Evolutionary conservation across 768 basidiomycete genomes (phyloP), one percentile per base, ranked within the genome.

Genomic region (Tricholoma flavovirens): DNA sequence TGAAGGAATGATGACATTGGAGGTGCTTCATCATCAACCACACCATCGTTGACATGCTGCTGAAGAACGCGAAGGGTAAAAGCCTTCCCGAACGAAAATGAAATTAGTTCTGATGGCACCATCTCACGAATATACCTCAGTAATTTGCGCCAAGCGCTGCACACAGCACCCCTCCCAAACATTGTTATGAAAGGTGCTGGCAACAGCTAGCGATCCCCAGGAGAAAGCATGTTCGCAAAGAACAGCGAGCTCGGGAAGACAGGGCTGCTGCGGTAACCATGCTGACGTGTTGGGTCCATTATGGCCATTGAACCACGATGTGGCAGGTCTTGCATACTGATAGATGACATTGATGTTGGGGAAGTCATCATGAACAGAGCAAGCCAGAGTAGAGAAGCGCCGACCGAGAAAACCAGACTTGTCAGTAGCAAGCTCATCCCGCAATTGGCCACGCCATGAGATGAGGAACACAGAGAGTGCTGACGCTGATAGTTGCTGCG

Each of bases 371-470:
- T 52, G 33, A 2, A 63, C 51, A 5, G 29, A 32, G 4, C 12
- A 17, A 6, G 57, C 22, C 17, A 59, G 36, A 2, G 1, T 11
- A 12, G 30, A 4, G 6, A 52, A 49, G 11, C 29, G 51, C 1
- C 9, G 32, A 2, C 32, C 38, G 10, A 63, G 43, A n/a, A 40
- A 43, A 0, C 62, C 49, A 8, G 21, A 49, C 1, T 59, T 51
- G 42, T 63, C 59, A 1, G 57, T 60, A 1, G n/a, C 8, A 4
- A 63, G 52, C 51, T 63, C 62, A 17, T 12, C 0, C 14, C 36
- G 51, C 6, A 61, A 10, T 9, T 56, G n/a, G 11, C 43, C 1
- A 0, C 58, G 58, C 60, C 60, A 61, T 11, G 1, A 12, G 17
- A 32, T 17, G 4, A 61, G 56, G 29, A 58, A 64, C 0, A 29